phyloP scores from a whole-genome alignment of 768 basidiomycete species.

The Chlorophyllum brunneum region DNA sequence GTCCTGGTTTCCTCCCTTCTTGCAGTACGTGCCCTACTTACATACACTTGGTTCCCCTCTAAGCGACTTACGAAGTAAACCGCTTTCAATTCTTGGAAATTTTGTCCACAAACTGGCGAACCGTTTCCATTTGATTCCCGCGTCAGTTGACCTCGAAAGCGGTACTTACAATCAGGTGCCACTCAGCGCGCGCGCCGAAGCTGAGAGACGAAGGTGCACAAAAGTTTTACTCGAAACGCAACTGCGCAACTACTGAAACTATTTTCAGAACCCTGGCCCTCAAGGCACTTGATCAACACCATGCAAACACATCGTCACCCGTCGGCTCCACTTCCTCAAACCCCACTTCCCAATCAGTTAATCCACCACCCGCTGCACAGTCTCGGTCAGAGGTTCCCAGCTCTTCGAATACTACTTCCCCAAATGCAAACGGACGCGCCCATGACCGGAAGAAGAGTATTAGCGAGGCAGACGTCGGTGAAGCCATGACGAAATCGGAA shows the following conservation, averaged over 20 bases:
- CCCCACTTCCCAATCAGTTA: conserved; percentile 20
- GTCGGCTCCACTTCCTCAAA: conserved; percentile 32
- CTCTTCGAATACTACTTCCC: conserved; percentile 23
- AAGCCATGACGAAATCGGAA: conserved; percentile 28
- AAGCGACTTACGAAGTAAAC: conserved; percentile 45
- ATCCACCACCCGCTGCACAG: conserved; percentile 27
- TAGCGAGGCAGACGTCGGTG: conserved; percentile 31
- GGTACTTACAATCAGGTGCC: conserved; percentile 73
- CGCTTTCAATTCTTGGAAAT: conserved; percentile 65
- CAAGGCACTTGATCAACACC: conserved; percentile 91
- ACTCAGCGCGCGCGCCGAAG: conserved; percentile 91
- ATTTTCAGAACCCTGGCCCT: conserved; percentile 81
- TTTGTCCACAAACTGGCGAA: conserved; percentile 63
- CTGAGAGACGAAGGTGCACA: conserved; percentile 83
- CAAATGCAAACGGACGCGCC: conserved; percentile 16
- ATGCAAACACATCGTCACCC: conserved; percentile 63
- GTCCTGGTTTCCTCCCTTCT: conserved; percentile 94
- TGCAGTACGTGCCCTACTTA: conserved; percentile 78
- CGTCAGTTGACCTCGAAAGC: conserved; percentile 64
- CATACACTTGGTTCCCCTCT: neutral
- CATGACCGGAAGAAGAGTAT: conserved; percentile 27
- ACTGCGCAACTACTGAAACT: conserved; percentile 10
- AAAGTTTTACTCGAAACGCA: neutral
- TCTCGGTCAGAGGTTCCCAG: conserved; percentile 28
- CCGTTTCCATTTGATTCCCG: conserved; percentile 73